phyloP scores from a whole-genome alignment of 441 rosid genomes.

The Euphorbia celastroides region DNA sequence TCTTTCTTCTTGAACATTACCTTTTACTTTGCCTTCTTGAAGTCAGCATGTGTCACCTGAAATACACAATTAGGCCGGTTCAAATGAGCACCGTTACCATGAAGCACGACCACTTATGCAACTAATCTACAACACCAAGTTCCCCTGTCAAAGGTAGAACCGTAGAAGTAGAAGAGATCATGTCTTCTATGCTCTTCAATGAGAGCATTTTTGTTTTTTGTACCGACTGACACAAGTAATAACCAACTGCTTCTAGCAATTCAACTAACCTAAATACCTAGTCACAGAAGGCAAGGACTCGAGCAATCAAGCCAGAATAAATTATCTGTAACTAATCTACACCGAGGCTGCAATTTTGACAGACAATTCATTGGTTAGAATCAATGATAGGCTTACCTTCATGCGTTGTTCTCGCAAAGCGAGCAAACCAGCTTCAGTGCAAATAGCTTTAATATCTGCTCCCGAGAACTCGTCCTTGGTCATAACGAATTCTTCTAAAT shows the following conservation, averaged over 20 bases:
- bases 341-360: neutral
- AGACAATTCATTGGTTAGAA: neutral
- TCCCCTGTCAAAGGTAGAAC: too few relatives aligned
- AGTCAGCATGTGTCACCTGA: slow-evolving; percentile 32
- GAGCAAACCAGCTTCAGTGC: slow-evolving; percentile 92
- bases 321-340: neutral
- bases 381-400: slow-evolving; percentile 63
- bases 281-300: neutral
- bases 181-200: too few relatives aligned
- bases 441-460: slow-evolving; percentile 95
- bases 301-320: neutral
- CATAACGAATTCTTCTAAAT: slow-evolving; percentile 98
- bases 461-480: slow-evolving; percentile 98
- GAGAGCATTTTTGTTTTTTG: too few relatives aligned
- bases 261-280: neutral
- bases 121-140: neutral
- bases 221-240: too few relatives aligned
- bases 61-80: neutral
- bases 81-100: too few relatives aligned
- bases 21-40: slow-evolving; percentile 36
- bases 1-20: slow-evolving; percentile 40
- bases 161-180: too few relatives aligned
- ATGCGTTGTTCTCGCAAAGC: slow-evolving; percentile 92
- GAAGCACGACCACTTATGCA: too few relatives aligned
- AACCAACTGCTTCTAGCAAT: too few relatives aligned